Evolutionary conservation across 768 basidiomycete genomes (phyloP).

Genomic region (Mrakia blollopis): DNA sequence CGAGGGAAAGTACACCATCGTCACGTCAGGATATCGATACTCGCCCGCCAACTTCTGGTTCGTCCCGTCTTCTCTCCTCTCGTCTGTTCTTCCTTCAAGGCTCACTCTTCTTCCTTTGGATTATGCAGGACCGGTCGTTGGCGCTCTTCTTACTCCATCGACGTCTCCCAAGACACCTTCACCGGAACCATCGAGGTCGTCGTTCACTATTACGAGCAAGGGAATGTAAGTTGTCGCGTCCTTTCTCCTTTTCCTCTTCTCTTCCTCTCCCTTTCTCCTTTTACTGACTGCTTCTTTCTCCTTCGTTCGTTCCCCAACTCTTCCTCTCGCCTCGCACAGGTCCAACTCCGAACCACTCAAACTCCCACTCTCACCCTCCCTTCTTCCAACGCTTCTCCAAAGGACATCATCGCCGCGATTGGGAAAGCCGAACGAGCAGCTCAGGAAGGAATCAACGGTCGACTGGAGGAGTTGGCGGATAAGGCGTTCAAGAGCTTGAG

Average conservation of each 20-base stretch:
- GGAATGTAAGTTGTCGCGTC: slow-evolving; percentile 58
- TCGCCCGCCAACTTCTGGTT: slow-evolving; percentile 91
- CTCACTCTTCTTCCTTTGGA: background rate
- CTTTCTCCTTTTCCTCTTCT: background rate
- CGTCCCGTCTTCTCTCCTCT: slow-evolving; percentile 30
- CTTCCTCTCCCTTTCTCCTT: background rate
- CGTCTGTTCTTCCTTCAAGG: background rate
- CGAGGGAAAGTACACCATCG: slow-evolving; percentile 55
- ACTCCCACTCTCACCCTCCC: slow-evolving; percentile 55
- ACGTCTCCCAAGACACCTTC: slow-evolving; percentile 60
- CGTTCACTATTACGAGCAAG: slow-evolving; percentile 97
- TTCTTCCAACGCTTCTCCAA: slow-evolving; percentile 43
- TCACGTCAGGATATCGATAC: slow-evolving; percentile 93
- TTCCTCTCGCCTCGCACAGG: slow-evolving; percentile 50
- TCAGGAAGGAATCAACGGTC: slow-evolving; percentile 70
- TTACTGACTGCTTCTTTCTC: background rate
- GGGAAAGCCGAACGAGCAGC: slow-evolving; percentile 77
- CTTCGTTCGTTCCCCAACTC: background rate
- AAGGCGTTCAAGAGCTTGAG: slow-evolving; percentile 86
- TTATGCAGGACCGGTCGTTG: slow-evolving; percentile 80
- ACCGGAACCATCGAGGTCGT: slow-evolving; percentile 72
- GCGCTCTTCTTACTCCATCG: slow-evolving; percentile 78
- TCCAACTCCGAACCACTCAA: slow-evolving; percentile 79
- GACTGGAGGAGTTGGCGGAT: slow-evolving; percentile 85
- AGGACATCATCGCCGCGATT: slow-evolving; percentile 66